Percentiles rank a stretch among this genome's conserved stretches.
Conservation (phyloP, 2,329 filamentous ascomycete genomes). For the Venturia nashicola region DNA sequence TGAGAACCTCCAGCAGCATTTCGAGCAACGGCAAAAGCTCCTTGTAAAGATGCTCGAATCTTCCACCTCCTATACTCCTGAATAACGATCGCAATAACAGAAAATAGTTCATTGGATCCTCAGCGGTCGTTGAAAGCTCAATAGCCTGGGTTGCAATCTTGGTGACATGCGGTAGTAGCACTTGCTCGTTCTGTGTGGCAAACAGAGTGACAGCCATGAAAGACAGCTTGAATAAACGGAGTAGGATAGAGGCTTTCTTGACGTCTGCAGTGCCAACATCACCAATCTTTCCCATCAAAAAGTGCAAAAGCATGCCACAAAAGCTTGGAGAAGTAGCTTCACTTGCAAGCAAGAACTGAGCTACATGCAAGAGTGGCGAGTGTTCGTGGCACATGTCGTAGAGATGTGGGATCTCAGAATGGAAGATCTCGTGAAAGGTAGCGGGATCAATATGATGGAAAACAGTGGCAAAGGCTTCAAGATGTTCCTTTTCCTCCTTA, state of each 20-base stretch:
- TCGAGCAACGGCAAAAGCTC: slow-evolving; percentile 92
- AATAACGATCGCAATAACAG: slow-evolving; percentile 84
- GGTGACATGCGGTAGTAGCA: slow-evolving; percentile 87
- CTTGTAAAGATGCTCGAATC: slow-evolving; percentile 97
- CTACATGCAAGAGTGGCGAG: slow-evolving; percentile 82
- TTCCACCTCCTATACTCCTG: slow-evolving; percentile 87
- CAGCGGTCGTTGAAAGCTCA: slow-evolving; percentile 84
- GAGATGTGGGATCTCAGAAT: slow-evolving; percentile 89
- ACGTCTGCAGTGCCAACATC: slow-evolving; percentile 88
- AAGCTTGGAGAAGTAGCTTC: slow-evolving; percentile 97
- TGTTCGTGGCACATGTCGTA: slow-evolving; percentile 99
- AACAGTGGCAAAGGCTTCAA: slow-evolving; percentile 95
- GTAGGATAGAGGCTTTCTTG: slow-evolving; percentile 80
- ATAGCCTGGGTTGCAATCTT: slow-evolving; percentile 97
- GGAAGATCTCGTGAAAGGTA: slow-evolving; percentile 97
- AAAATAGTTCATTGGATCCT: slow-evolving; percentile 99
- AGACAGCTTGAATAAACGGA: slow-evolving; percentile 91
- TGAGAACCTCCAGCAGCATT: slow-evolving; percentile 94
- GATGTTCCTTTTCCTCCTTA: slow-evolving; percentile 92
- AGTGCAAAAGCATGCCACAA: slow-evolving; percentile 93
- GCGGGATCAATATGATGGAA: slow-evolving; percentile 98
- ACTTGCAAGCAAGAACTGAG: slow-evolving; percentile 96
- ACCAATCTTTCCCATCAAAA: slow-evolving; percentile 92
- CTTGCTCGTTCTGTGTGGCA: slow-evolving; percentile 85
- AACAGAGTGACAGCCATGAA: slow-evolving; percentile 99